Conservation (phyloP, 805 yeast species). For the Danielozyma ontarioensis region DNA sequence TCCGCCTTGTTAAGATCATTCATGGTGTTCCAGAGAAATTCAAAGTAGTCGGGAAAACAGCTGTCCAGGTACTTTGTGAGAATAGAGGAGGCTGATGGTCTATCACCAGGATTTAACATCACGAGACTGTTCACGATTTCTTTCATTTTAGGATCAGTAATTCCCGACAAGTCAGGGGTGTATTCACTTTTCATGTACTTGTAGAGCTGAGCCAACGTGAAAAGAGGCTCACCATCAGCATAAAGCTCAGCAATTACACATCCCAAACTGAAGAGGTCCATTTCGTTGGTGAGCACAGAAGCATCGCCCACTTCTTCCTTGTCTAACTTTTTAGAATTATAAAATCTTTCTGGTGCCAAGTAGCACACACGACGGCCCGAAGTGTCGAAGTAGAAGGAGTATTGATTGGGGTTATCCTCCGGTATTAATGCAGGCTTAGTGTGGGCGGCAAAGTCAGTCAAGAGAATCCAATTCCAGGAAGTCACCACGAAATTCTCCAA, state of each 20-base stretch:
- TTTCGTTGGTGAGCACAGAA: slow-evolving; percentile 44
- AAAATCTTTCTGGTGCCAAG: slow-evolving; percentile 90
- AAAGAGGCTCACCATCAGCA: slow-evolving; percentile 80
- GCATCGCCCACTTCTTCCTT: slow-evolving; percentile 16
- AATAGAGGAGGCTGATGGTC: slow-evolving; percentile 53
- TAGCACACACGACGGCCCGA: slow-evolving; percentile 84
- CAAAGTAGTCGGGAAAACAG: slow-evolving; percentile 64
- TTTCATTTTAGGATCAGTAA: slow-evolving; percentile 47
- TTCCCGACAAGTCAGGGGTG: slow-evolving; percentile 55
- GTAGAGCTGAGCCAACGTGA: slow-evolving; percentile 82
- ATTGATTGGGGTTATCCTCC: slow-evolving; percentile 89
- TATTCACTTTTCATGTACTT: slow-evolving; percentile 70
- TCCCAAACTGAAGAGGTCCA: slow-evolving; percentile 82
- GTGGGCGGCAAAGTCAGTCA: slow-evolving; percentile 78
- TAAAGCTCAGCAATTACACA: slow-evolving; percentile 90
- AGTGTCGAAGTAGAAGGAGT: slow-evolving; percentile 87
- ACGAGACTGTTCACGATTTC: slow-evolving; percentile 62
- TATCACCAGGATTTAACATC: slow-evolving; percentile 50
- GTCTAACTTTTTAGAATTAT: slow-evolving; percentile 24
- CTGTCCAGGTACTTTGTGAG: slow-evolving; percentile 44
- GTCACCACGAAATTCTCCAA: slow-evolving; percentile 84
- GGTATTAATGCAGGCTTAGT: slow-evolving; percentile 79
- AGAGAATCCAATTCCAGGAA: slow-evolving; percentile 80
- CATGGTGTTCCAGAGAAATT: slow-evolving; percentile 66
- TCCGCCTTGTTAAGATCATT: slow-evolving; percentile 21